phyloP scores from a whole-genome alignment of 2,329 filamentous ascomycete species.

The Chaetomium strumarium region DNA sequence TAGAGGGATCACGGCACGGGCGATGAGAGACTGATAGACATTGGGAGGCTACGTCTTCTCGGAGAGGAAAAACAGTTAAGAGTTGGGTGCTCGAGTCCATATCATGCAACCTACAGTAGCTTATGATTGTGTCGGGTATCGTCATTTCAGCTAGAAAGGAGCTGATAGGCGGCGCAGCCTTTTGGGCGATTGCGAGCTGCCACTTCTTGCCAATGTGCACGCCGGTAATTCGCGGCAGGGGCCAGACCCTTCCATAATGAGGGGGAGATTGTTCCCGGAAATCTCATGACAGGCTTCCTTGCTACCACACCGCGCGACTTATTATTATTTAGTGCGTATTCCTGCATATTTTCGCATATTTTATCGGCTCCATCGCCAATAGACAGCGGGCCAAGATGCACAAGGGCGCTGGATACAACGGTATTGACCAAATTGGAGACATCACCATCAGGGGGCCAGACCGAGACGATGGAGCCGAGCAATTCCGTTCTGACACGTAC shows the following conservation, averaged over 20 bases:
- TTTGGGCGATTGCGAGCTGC: neutral
- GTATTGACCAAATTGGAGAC: neutral
- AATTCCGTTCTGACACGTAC: conserved; percentile 9
- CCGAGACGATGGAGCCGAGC: conserved; percentile 5
- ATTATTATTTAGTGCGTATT: conserved; percentile 4
- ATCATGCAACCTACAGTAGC: neutral
- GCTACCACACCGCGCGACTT: conserved; percentile 1
- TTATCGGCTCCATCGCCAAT: conserved; percentile 4
- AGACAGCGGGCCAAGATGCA: neutral
- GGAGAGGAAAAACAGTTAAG: neutral
- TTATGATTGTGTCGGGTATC: conserved; percentile 8
- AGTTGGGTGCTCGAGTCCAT: neutral
- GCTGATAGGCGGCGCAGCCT: neutral
- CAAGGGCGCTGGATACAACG: conserved; percentile 1
- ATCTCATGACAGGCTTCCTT: conserved; percentile 1
- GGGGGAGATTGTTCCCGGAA: neutral
- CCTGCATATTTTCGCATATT: neutral
- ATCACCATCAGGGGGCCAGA: conserved; percentile 8
- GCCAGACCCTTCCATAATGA: conserved; percentile 1
- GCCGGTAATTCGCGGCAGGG: conserved; percentile 5
- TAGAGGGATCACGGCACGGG: neutral
- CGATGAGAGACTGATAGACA: neutral
- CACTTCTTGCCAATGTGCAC: neutral
- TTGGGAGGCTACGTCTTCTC: neutral
- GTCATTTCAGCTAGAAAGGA: conserved; percentile 10